Conservation (phyloP, 495 filamentous ascomycete species). For the Thozetella sp. region DNA sequence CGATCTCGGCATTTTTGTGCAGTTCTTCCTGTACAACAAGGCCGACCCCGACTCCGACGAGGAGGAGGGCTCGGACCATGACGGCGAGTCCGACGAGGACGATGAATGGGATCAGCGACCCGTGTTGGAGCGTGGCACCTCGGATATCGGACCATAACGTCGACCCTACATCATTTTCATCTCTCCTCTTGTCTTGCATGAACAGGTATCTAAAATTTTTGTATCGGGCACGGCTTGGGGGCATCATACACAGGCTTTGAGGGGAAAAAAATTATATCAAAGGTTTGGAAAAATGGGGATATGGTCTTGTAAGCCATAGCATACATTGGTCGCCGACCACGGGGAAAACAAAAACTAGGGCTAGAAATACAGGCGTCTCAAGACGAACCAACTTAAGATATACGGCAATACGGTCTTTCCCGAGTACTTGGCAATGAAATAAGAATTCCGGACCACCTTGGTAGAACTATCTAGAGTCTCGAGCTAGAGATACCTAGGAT, state of each 20-base stretch:
- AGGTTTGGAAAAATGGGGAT: too few species aligned
- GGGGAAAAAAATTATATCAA: not conserved
- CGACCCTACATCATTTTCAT: not conserved
- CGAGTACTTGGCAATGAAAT: too few species aligned
- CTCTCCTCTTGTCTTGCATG: too few species aligned
- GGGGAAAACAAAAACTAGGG: not conserved
- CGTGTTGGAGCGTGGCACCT: conserved; percentile 33
- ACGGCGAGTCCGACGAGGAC: conserved; percentile 14
- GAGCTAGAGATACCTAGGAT: too few species aligned
- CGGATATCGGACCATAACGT: conserved; percentile 8
- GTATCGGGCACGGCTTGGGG: too few species aligned
- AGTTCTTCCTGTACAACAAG: conserved; percentile 83
- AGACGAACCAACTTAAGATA: not conserved
- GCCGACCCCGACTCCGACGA: conserved; percentile 24
- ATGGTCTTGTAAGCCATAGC: too few species aligned
- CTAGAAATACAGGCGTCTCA: not conserved
- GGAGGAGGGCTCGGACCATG: conserved; percentile 21
- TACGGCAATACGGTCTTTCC: too few species aligned
- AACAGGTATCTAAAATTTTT: too few species aligned
- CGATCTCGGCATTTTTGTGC: conserved; percentile 83
- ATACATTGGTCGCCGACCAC: too few species aligned
- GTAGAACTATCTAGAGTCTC: too few species aligned
- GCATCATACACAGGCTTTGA: too few species aligned
- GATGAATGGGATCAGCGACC: conserved; percentile 35
- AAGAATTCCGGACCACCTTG: too few species aligned